Evolutionary conservation across 495 filamentous ascomycete species (phyloP), one percentile per base, ranked within the genome.

Genomic region (Cairneyella variabilis): DNA sequence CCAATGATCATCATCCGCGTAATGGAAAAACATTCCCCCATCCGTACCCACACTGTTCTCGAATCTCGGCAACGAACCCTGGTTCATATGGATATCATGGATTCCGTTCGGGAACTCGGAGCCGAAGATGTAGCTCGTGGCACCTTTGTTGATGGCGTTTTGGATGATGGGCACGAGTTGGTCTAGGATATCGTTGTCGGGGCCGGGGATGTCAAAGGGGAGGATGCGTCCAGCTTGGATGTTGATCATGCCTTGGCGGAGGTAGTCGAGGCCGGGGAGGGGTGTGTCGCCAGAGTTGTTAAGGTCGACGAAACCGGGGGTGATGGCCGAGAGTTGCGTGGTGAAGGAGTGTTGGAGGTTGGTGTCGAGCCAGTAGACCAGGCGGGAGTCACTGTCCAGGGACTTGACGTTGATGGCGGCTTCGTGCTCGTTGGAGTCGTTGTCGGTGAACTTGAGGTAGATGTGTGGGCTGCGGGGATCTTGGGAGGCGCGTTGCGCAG

Each of bases 31-130:
- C 40, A 72, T 56, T 32, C 55, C 71, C 2, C 71, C 69, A 57
- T 74, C 71, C 47, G 71, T 64, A 21, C 61, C 67, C 14, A 66
- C 63, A 8, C 69, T 69, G 49, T 74, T 74, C 22, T 65, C 59
- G 49, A 57, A 74, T 3, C 49, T 44, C 11, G 59, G 56, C 30
- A 59, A 45, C 57, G 63, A 71, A 27, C 71, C 69, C 58, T 74
- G 71, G 54, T 74, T 74, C 71, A 72, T 71, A 53, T 74, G 71
- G 2, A 74, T 55, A 55, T 74, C 65, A 53, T 74, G 71, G 27
- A 74, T 74, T 2, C 69, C 70, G n/a, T 26, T 36, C 17, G 16
- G 16, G 34, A 39, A 51, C 30, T 51, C 1, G 6, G 16, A 26
- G 17, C 48, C 48, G 16, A 36, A 51, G 28, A 73, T 63, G 48